Conservation (phyloP, 108 stramenopile genomes). For the Bacterosira constricta region DNA sequence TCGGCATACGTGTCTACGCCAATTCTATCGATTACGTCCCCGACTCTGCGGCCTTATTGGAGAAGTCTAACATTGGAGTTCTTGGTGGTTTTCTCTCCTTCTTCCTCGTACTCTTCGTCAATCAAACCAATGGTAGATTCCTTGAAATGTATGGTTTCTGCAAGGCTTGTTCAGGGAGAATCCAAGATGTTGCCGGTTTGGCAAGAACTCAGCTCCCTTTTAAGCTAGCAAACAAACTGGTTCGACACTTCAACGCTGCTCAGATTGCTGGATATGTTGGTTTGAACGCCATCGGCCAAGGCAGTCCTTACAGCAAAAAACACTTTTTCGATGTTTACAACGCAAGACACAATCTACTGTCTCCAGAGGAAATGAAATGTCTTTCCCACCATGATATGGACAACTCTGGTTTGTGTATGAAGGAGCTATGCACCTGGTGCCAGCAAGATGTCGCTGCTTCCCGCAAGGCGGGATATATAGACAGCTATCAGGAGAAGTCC, state of each 20-base stretch:
- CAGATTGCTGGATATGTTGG: conserved; percentile 58
- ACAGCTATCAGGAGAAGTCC: neutral
- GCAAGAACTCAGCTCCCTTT: conserved; percentile 30
- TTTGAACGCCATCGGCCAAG: conserved; percentile 18
- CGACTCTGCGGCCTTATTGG: conserved; percentile 5
- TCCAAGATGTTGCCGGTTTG: conserved; percentile 52
- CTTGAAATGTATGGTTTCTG: conserved; percentile 38
- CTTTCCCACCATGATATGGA: conserved; percentile 43
- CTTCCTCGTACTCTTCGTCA: conserved; percentile 62
- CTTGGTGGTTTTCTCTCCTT: conserved; percentile 58
- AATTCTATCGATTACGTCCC: conserved; percentile 16
- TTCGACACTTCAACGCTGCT: conserved; percentile 60
- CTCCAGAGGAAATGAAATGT: conserved; percentile 30
- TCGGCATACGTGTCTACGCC: conserved; percentile 31
- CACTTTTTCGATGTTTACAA: conserved; percentile 53
- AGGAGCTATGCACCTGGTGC: conserved; percentile 22
- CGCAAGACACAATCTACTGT: conserved; percentile 25
- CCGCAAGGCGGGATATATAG: conserved; percentile 24
- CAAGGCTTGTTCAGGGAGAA: conserved; percentile 52
- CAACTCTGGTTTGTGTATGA: conserved; percentile 16
- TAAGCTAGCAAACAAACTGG: conserved; percentile 35
- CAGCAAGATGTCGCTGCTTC: conserved; percentile 11
- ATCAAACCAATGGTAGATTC: conserved; percentile 46
- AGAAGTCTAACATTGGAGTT: conserved; percentile 22
- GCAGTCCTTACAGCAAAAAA: conserved; percentile 18